Percentiles rank a stretch among this genome's conserved stretches.
Evolutionary conservation across 805 yeast species (phyloP).

Genomic region (Blastobotrys attinorum): DNA sequence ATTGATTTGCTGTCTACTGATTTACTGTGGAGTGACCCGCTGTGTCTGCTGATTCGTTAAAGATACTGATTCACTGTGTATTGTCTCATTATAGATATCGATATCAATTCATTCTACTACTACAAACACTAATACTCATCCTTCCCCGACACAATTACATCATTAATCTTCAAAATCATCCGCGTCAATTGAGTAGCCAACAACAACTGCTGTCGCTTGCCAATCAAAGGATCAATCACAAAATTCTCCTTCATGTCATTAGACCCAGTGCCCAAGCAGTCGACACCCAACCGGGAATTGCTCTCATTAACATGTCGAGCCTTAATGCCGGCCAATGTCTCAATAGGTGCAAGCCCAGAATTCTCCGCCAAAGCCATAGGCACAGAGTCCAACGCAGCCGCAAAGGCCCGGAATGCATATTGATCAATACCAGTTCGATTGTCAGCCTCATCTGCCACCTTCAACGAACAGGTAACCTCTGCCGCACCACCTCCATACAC

Average conservation of each 20-base stretch:
- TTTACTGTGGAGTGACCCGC: too few relatives aligned
- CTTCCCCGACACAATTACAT: slow-evolving; percentile 86
- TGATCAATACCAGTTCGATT: slow-evolving; percentile 92
- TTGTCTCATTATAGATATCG: too few relatives aligned
- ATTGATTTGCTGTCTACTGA: too few relatives aligned
- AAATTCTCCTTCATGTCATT: slow-evolving; percentile 91
- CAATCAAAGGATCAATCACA: slow-evolving; percentile 94
- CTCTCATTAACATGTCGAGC: slow-evolving; percentile 73
- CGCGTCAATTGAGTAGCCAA: slow-evolving; percentile 96
- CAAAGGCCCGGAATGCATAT: slow-evolving; percentile 93
- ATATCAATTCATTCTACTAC: too few relatives aligned
- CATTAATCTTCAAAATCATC: slow-evolving; percentile 95
- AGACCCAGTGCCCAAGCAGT: slow-evolving; percentile 80
- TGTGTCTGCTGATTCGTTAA: too few relatives aligned
- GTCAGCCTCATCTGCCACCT: slow-evolving; percentile 87
- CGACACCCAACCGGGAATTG: slow-evolving; percentile 76
- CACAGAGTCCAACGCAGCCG: slow-evolving; percentile 81
- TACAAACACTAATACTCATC: slow-evolving; percentile 42
- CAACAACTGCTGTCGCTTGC: slow-evolving; percentile 91
- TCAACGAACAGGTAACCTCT: slow-evolving; percentile 87
- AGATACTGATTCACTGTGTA: too few relatives aligned
- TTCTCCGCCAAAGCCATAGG: slow-evolving; percentile 96
- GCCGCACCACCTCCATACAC: slow-evolving; percentile 99
- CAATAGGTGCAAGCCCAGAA: slow-evolving; percentile 92
- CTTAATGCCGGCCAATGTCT: slow-evolving; percentile 75